phyloP scores from a whole-genome alignment of 2,329 filamentous ascomycete genomes.

The Exophiala oligosperma region DNA sequence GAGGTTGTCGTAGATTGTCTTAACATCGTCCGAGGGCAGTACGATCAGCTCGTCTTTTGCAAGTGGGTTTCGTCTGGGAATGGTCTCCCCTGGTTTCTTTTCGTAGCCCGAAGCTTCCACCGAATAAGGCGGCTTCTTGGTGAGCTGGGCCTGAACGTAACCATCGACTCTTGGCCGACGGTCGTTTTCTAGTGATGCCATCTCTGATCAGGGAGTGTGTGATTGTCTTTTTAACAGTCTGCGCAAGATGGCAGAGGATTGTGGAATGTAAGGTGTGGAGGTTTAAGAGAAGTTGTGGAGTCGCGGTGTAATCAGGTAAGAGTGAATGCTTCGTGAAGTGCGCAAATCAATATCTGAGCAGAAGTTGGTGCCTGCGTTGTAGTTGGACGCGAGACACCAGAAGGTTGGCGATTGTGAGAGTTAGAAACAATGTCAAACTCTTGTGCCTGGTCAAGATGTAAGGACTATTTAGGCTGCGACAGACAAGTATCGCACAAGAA shows the following conservation, averaged over 20 bases:
- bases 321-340: not conserved
- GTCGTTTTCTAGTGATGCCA: slow-evolving; percentile 23
- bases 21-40: slow-evolving; percentile 66
- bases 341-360: no score
- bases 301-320: not conserved
- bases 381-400: no score
- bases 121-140: slow-evolving; percentile 72
- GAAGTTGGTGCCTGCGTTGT: no score
- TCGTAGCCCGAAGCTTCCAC: slow-evolving; percentile 68
- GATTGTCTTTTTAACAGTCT: no score
- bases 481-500: no score
- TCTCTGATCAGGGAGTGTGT: not conserved
- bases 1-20: slow-evolving; percentile 78
- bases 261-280: not conserved
- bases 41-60: slow-evolving; percentile 70
- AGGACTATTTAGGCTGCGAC: no score
- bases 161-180: slow-evolving; percentile 23
- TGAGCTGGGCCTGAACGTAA: slow-evolving; percentile 47
- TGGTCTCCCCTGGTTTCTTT: slow-evolving; percentile 76
- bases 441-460: no score
- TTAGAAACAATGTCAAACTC: no score
- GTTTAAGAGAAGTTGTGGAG: not conserved
- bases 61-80: slow-evolving; percentile 72
- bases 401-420: no score
- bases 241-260: not conserved